Evolutionary conservation across 2,329 filamentous ascomycete species (phyloP).

Genomic region (Paecilomyces sp.): DNA sequence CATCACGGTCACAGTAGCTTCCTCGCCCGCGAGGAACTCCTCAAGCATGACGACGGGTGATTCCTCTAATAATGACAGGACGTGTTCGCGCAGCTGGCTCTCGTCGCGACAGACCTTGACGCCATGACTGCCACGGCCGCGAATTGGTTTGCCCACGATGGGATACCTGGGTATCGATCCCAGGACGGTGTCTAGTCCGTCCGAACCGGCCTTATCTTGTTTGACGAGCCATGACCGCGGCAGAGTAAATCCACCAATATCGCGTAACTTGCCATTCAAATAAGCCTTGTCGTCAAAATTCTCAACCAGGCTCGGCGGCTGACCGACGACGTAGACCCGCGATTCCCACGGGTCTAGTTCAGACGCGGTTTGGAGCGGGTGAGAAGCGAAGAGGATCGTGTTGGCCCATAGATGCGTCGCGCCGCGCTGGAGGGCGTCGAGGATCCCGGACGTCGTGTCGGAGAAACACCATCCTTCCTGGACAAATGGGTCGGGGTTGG

Average conservation of each 20-base stretch:
- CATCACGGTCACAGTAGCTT: slow-evolving; percentile 48
- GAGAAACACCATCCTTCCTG: slow-evolving; percentile 37
- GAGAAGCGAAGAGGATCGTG: slow-evolving; percentile 43
- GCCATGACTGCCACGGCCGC: slow-evolving; percentile 44
- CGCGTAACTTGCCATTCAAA: slow-evolving; percentile 39
- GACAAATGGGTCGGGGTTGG: slow-evolving; percentile 19
- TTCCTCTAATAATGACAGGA: slow-evolving; percentile 26
- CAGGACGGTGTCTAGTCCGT: background rate
- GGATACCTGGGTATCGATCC: slow-evolving; percentile 24
- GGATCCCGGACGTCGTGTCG: slow-evolving; percentile 38
- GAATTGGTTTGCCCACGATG: slow-evolving; percentile 43
- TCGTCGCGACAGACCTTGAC: slow-evolving; percentile 39
- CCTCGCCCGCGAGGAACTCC: slow-evolving; percentile 42
- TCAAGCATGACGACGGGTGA: slow-evolving; percentile 39
- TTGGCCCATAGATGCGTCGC: slow-evolving; percentile 46
- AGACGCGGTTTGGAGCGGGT: slow-evolving; percentile 41
- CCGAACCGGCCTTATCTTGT: slow-evolving; percentile 2
- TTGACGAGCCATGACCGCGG: slow-evolving; percentile 30
- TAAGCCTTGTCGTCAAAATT: slow-evolving; percentile 46
- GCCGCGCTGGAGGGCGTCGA: slow-evolving; percentile 31
- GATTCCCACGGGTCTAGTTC: slow-evolving; percentile 22
- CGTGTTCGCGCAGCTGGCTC: slow-evolving; percentile 27
- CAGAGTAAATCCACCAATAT: slow-evolving; percentile 31
- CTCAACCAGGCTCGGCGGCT: slow-evolving; percentile 42
- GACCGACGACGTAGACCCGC: slow-evolving; percentile 35